Conservation (phyloP, 257 asterid genomes). For the Nicotiana benthamiana region DNA sequence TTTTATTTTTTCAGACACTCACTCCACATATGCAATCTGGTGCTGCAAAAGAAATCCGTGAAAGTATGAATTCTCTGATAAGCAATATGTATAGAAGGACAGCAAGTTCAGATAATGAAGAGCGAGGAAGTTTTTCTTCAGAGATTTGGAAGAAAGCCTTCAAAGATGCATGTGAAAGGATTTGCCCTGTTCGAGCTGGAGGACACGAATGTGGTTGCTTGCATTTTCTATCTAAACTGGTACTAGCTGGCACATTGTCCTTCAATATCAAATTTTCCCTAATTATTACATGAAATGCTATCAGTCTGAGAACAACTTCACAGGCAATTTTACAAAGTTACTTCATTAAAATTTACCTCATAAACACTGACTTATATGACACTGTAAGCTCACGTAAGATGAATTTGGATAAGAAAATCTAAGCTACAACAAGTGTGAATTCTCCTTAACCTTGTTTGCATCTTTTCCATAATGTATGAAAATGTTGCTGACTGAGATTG, state of each 20-base stretch:
- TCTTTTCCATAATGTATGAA: background rate
- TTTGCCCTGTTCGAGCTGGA: constrained; percentile 84
- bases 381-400: background rate
- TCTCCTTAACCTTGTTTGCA: background rate
- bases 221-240: constrained; percentile 68
- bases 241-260: constrained; percentile 17
- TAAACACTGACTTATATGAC: background rate
- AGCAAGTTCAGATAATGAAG: constrained; percentile 36
- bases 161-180: constrained; percentile 72
- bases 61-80: constrained; percentile 24
- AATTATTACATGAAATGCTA: background rate
- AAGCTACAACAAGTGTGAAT: background rate
- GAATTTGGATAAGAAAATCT: background rate
- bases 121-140: constrained; percentile 44
- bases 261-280: background rate
- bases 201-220: constrained; percentile 83
- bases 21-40: constrained; percentile 81
- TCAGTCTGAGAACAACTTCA: background rate
- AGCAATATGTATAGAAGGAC: constrained; percentile 31
- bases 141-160: constrained; percentile 86
- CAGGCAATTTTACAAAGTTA: background rate
- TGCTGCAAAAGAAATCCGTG: constrained; percentile 38
- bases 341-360: background rate
- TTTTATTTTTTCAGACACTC: constrained; percentile 43
- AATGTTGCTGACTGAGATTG: background rate